Conservation (phyloP, 1,284 basidiomycete species). For the Ganoderma multipileum region DNA sequence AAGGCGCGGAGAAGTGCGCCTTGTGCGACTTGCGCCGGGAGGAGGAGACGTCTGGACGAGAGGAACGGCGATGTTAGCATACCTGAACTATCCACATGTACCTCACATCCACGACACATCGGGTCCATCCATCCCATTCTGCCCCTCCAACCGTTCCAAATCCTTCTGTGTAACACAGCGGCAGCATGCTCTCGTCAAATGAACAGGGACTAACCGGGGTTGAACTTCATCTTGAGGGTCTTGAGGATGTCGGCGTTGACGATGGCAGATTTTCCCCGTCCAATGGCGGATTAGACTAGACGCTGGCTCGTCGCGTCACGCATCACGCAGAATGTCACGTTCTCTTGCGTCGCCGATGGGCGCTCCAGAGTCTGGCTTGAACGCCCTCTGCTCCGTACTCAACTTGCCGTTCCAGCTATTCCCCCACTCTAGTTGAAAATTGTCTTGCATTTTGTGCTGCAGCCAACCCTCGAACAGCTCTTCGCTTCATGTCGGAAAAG, state of each 20-base stretch:
- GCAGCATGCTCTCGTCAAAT: slow-evolving; percentile 28
- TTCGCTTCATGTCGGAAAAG: slow-evolving; percentile 51
- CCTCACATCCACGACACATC: slow-evolving; percentile 52
- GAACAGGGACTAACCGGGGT: slow-evolving; percentile 66
- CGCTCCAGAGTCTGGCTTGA: too few species aligned
- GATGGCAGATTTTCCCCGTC: slow-evolving; percentile 36
- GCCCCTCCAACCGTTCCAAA: slow-evolving; percentile 34
- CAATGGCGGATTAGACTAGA: slow-evolving; percentile 18
- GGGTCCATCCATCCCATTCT: slow-evolving; percentile 61
- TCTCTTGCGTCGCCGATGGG: too few species aligned
- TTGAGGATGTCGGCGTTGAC: slow-evolving; percentile 62
- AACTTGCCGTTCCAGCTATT: too few species aligned
- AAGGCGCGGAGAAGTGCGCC: slow-evolving; percentile 94
- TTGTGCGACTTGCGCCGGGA: slow-evolving; percentile 97
- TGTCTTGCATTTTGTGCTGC: neutral
- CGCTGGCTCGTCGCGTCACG: slow-evolving; percentile 24
- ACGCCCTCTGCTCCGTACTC: too few species aligned
- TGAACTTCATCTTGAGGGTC: slow-evolving; percentile 78
- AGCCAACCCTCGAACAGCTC: slow-evolving; percentile 1
- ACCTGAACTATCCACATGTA: slow-evolving; percentile 24
- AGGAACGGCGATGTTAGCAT: slow-evolving; percentile 37
- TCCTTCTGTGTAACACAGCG: slow-evolving; percentile 31
- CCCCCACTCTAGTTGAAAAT: neutral
- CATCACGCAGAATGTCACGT: slow-evolving; percentile 8
- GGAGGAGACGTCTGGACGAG: slow-evolving; percentile 75